A percentile compares a stretch with the other conserved stretches of the same genome.
Evolutionary conservation across 2,329 filamentous ascomycete genomes (phyloP).

Genomic region (Microcyclospora tardicrescens): DNA sequence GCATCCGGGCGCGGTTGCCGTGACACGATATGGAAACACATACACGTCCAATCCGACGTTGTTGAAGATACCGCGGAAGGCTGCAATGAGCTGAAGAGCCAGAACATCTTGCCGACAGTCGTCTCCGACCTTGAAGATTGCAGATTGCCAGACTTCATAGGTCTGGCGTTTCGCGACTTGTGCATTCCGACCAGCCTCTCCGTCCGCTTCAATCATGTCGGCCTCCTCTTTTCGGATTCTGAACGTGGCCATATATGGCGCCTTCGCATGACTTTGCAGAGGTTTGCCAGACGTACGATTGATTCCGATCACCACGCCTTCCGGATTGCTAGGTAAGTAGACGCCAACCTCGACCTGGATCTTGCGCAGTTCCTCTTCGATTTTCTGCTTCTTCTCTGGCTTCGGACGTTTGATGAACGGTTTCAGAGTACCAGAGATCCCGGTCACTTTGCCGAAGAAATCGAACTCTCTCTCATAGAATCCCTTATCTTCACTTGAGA

Average conservation of each 20-base stretch:
- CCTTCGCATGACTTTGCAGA: slow-evolving; percentile 93
- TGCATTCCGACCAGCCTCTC: slow-evolving; percentile 18
- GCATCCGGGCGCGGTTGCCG: slow-evolving; percentile 90
- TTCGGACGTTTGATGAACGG: slow-evolving; percentile 86
- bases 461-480: slow-evolving; percentile 93
- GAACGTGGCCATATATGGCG: slow-evolving; percentile 98
- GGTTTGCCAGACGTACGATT: slow-evolving; percentile 97
- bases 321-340: slow-evolving; percentile 92
- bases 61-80: slow-evolving; percentile 95
- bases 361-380: slow-evolving; percentile 93
- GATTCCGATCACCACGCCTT: slow-evolving; percentile 93
- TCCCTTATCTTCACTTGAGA: slow-evolving; percentile 60
- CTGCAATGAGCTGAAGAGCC: slow-evolving; percentile 92
- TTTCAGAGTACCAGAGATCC: slow-evolving; percentile 87
- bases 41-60: slow-evolving; percentile 89
- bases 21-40: slow-evolving; percentile 94
- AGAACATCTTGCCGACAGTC: slow-evolving; percentile 96
- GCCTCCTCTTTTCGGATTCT: slow-evolving; percentile 73
- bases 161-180: slow-evolving; percentile 30
- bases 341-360: slow-evolving; percentile 96
- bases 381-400: slow-evolving; percentile 97
- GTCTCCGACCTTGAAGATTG: slow-evolving; percentile 99
- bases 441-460: slow-evolving; percentile 97
- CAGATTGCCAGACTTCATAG: slow-evolving; percentile 95
- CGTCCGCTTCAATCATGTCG: slow-evolving; percentile 31